A percentile compares a stretch with the other conserved stretches of the same genome.
phyloP scores from a whole-genome alignment of 2,329 filamentous ascomycete genomes.

The Epichloe uncinata region DNA sequence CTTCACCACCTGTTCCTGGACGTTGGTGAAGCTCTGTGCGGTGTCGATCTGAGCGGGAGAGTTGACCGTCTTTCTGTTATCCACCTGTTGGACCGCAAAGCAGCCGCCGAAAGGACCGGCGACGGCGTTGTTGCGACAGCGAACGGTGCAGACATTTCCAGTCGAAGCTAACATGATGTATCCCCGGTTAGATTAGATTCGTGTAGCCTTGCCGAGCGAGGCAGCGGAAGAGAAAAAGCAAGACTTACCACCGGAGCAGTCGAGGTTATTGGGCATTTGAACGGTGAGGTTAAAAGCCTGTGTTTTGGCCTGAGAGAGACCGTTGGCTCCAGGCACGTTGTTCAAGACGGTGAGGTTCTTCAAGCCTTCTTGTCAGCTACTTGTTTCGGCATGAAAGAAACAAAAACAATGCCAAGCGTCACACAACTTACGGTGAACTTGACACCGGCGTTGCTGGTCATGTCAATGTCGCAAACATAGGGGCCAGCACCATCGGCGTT shows the following conservation, averaged over 20 bases:
- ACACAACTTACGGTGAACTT: slow-evolving; percentile 5
- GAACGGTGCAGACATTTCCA: slow-evolving; percentile 44
- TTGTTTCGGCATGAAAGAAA: neutral
- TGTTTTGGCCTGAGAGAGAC: slow-evolving; percentile 41
- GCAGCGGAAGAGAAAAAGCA: too few relatives aligned
- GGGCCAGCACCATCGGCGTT: slow-evolving; percentile 22
- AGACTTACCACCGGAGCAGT: slow-evolving; percentile 35
- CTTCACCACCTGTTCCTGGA: slow-evolving; percentile 33
- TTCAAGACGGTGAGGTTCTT: slow-evolving; percentile 36
- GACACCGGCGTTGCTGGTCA: slow-evolving; percentile 27
- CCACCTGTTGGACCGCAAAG: slow-evolving; percentile 42
- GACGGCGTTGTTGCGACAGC: slow-evolving; percentile 44
- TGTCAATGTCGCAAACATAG: slow-evolving; percentile 39
- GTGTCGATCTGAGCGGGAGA: slow-evolving; percentile 32
- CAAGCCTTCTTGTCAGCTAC: neutral
- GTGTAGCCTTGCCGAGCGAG: too few relatives aligned
- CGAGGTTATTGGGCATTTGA: slow-evolving; percentile 34
- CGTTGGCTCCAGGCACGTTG: slow-evolving; percentile 45
- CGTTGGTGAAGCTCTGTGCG: slow-evolving; percentile 27
- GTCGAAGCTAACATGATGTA: slow-evolving; percentile 29
- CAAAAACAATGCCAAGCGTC: neutral
- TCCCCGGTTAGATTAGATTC: too few relatives aligned
- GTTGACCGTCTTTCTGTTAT: slow-evolving; percentile 28
- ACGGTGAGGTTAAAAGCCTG: slow-evolving; percentile 44
- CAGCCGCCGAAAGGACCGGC: slow-evolving; percentile 46